phyloP scores from a whole-genome alignment of 192 early-diverging fungal species.

The Funneliformis geosporum region DNA sequence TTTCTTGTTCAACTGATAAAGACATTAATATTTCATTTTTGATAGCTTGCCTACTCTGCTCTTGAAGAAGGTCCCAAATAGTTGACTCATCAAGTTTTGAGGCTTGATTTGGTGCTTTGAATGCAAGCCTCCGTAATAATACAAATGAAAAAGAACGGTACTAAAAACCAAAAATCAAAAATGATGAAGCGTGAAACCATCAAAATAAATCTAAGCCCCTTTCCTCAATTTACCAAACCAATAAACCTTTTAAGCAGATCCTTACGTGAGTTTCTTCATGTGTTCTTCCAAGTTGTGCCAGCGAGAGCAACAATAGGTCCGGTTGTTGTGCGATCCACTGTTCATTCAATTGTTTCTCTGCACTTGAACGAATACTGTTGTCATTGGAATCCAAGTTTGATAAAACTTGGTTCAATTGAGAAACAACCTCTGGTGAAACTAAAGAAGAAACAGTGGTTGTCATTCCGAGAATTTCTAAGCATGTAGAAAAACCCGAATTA shows the following conservation, averaged over 20 bases:
- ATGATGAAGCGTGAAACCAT: neutral
- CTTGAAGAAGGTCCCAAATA: constrained; percentile 74
- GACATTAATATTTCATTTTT: constrained; percentile 79
- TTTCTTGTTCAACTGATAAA: constrained; percentile 72
- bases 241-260: constrained; percentile 3
- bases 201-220: neutral
- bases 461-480: constrained; percentile 1
- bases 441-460: neutral
- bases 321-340: constrained; percentile 56
- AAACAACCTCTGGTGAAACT: constrained; percentile 45
- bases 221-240: neutral
- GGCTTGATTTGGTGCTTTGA: constrained; percentile 46
- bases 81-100: constrained; percentile 39
- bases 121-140: constrained; percentile 56
- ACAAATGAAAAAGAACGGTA: constrained; percentile 54
- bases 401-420: constrained; percentile 49
- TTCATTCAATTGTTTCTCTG: constrained; percentile 54
- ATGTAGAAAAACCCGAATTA: too few relatives aligned
- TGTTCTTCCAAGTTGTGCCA: constrained; percentile 48
- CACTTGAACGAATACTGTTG: constrained; percentile 49
- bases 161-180: constrained; percentile 36
- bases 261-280: constrained; percentile 40
- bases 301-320: constrained; percentile 49
- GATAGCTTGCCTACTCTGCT: constrained; percentile 62
- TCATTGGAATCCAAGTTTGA: constrained; percentile 50